Evolutionary conservation across 2,329 filamentous ascomycete genomes (phyloP).

Genomic region (Alternaria infectoria): DNA sequence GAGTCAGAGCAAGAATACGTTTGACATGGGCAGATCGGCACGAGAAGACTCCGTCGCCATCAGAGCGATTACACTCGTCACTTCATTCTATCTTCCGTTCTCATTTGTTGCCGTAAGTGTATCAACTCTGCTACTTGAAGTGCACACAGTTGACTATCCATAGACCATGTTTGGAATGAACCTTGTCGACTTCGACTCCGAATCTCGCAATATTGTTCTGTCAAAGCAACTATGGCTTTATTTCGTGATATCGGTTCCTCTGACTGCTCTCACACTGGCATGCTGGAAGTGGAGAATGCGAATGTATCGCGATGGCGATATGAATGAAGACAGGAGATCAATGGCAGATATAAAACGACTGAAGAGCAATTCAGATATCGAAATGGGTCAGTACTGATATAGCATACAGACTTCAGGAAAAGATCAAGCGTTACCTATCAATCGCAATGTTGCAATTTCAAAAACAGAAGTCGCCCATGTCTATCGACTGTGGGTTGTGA

Average conservation of each 20-base stretch:
- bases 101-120: background rate
- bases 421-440: too few relatives aligned
- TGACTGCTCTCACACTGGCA: background rate
- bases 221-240: background rate
- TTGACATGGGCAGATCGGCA: background rate
- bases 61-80: background rate
- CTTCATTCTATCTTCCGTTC: background rate
- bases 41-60: background rate
- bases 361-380: background rate
- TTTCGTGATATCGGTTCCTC: background rate
- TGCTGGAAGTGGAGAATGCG: background rate
- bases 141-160: background rate
- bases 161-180: background rate
- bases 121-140: rapidly evolving
- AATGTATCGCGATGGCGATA: background rate
- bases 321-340: rapidly evolving
- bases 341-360: rapidly evolving
- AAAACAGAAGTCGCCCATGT: too few relatives aligned
- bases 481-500: too few relatives aligned
- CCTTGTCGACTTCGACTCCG: background rate
- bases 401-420: too few relatives aligned
- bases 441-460: too few relatives aligned
- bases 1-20: background rate
- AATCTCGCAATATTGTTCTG: background rate
- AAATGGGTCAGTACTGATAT: background rate